Percentiles rank a stretch among this genome's conserved stretches.
Conservation (phyloP, 1,284 basidiomycete genomes). For the Fomitopsis palustris region DNA sequence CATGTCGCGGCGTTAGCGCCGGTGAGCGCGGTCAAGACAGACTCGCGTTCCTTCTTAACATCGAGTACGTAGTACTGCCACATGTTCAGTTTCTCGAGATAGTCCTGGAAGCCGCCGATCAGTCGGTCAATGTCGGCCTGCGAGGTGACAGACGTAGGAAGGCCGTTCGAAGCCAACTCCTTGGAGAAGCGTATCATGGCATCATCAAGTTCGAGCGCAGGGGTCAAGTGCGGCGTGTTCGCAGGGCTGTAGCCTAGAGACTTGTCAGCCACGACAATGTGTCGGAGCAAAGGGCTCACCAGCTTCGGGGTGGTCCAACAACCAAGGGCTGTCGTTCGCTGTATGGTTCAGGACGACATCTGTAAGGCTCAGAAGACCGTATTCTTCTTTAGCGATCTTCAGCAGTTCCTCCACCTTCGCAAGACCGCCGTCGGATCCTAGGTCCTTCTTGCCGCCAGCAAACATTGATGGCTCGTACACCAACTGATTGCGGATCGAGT, state of each 20-base stretch:
- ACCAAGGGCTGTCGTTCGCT: constrained; percentile 88
- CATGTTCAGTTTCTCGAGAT: constrained; percentile 64
- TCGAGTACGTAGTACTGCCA: constrained; percentile 95
- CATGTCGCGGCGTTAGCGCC: constrained; percentile 46
- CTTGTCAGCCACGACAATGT: not conserved
- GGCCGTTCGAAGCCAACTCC: constrained; percentile 58
- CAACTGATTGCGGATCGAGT: constrained; percentile 86
- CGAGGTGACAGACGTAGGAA: constrained; percentile 69
- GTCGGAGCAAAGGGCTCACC: constrained; percentile 43
- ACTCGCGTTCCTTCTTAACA: constrained; percentile 52
- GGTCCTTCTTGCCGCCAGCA: constrained; percentile 35
- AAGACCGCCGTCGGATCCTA: constrained; percentile 49
- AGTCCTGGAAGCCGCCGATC: constrained; percentile 57
- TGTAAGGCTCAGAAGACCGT: constrained; percentile 83
- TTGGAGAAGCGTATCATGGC: constrained; percentile 80
- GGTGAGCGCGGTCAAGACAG: constrained; percentile 48
- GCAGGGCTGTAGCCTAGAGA: constrained; percentile 77
- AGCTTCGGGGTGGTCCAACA: constrained; percentile 91
- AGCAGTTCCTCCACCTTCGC: constrained; percentile 61
- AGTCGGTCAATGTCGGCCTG: constrained; percentile 68
- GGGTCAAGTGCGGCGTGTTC: constrained; percentile 86
- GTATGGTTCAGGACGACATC: constrained; percentile 97
- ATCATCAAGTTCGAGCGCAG: constrained; percentile 85
- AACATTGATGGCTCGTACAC: constrained; percentile 79
- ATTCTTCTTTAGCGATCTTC: constrained; percentile 73